Conservation (phyloP, 331 rosid species). For the Malus hybrid region DNA sequence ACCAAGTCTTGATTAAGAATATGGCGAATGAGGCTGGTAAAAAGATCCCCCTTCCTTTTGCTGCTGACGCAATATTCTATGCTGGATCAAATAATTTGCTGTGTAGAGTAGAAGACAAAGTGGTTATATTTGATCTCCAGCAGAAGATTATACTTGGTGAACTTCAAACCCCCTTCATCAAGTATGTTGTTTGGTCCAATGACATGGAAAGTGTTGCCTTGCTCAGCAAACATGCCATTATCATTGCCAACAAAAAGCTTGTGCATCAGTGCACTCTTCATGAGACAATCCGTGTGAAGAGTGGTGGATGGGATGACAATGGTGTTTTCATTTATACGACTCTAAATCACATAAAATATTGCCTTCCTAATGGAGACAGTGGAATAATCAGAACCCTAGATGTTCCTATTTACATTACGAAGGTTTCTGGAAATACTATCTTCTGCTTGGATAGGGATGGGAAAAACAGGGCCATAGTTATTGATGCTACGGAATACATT, state of each 20-base stretch:
- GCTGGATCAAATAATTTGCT: conserved; percentile 89
- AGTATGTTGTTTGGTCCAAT: conserved; percentile 86
- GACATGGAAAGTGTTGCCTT: conserved; percentile 89
- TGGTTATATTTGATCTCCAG: conserved; percentile 80
- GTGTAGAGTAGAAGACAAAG: conserved; percentile 88
- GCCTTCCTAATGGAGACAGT: conserved; percentile 91
- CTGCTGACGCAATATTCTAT: conserved; percentile 82
- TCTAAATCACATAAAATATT: conserved; percentile 82
- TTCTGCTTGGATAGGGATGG: conserved; percentile 97
- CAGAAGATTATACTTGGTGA: conserved; percentile 80
- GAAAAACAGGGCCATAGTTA: conserved; percentile 55
- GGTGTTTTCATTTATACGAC: conserved; percentile 93
- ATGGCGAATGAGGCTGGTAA: conserved; percentile 74
- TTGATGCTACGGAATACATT: conserved; percentile 86
- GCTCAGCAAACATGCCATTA: conserved; percentile 89
- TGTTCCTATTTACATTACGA: conserved; percentile 85
- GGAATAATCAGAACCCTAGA: conserved; percentile 90
- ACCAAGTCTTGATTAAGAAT: conserved; percentile 64
- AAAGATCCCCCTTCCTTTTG: conserved; percentile 68
- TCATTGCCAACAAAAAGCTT: conserved; percentile 83
- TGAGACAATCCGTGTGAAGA: conserved; percentile 95
- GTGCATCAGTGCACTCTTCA: conserved; percentile 96
- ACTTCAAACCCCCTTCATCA: conserved; percentile 76
- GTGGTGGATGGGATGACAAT: conserved; percentile 98
- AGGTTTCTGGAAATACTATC: conserved; percentile 70